Evolutionary conservation across 495 filamentous ascomycete genomes (phyloP).

Genomic region (Apiosordaria backusii): DNA sequence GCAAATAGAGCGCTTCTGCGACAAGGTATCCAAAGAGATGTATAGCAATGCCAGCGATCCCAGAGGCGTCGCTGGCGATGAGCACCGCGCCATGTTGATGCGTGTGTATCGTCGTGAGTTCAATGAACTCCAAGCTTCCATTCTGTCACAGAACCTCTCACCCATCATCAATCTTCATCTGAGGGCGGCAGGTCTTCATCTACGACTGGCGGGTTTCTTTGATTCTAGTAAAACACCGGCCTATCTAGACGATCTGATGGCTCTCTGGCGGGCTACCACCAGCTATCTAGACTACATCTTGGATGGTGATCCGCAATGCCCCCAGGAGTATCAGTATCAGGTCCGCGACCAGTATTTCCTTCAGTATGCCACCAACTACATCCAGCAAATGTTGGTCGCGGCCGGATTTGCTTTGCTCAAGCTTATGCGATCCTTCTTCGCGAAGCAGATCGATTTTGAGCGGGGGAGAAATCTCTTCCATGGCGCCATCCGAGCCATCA

Average conservation of each 20-base stretch:
- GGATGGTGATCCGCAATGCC: constrained; percentile 40
- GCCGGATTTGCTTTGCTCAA: constrained; percentile 82
- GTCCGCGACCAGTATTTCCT: constrained; percentile 49
- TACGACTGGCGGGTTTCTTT: constrained; percentile 85
- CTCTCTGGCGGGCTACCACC: constrained; percentile 71
- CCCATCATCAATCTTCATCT: constrained; percentile 70
- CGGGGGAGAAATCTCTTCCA: constrained; percentile 73
- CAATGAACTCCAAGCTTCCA: constrained; percentile 50
- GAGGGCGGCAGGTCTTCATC: constrained; percentile 73
- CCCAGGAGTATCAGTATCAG: constrained; percentile 28
- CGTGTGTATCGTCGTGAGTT: constrained; percentile 55
- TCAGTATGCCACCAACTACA: constrained; percentile 74
- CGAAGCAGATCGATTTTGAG: constrained; percentile 65
- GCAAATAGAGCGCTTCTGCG: constrained; percentile 76
- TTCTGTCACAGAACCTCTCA: constrained; percentile 48
- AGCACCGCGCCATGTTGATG: constrained; percentile 65
- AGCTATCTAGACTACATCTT: constrained; percentile 72
- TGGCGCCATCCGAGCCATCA: constrained; percentile 69
- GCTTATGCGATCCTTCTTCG: constrained; percentile 79
- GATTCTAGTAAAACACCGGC: constrained; percentile 69
- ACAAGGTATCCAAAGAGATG: constrained; percentile 80
- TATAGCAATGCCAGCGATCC: constrained; percentile 78
- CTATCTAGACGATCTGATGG: constrained; percentile 73
- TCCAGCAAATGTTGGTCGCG: constrained; percentile 89
- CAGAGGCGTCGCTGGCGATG: constrained; percentile 66